These are phyloP conservation scores for Lodderomyces orthopsilosis DNA, from an alignment of 1,139 yeast genomes.

Conservation along the genomic window DNA sequence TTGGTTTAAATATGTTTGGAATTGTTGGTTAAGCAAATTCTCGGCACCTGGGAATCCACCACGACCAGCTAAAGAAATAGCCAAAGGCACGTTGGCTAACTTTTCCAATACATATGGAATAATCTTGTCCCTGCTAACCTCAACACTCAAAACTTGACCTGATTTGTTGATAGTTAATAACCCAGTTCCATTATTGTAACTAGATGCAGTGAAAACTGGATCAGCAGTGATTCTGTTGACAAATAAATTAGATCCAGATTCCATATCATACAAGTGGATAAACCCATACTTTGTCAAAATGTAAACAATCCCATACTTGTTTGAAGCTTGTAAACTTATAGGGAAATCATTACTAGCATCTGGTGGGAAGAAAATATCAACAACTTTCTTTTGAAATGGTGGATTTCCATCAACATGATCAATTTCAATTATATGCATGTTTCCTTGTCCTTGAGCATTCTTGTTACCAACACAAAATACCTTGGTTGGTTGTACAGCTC, in stretches of 20 bases:
- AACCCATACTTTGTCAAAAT: constrained; percentile 94
- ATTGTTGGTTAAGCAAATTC: constrained; percentile 84
- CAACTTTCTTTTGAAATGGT: constrained; percentile 82
- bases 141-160: constrained; percentile 94
- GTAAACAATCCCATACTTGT: constrained; percentile 82
- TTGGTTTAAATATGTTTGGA: constrained; percentile 75
- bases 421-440: constrained; percentile 90
- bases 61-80: constrained; percentile 85
- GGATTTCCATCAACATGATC: constrained; percentile 90
- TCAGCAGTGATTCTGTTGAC: constrained; percentile 97
- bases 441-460: constrained; percentile 80
- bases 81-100: constrained; percentile 81
- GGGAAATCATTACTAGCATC: constrained; percentile 98
- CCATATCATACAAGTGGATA: constrained; percentile 92
- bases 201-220: constrained; percentile 88
- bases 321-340: constrained; percentile 82
- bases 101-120: constrained; percentile 89
- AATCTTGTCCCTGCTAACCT: constrained; percentile 78
- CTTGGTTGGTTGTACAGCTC: constrained; percentile 75
- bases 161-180: constrained; percentile 89
- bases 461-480: constrained; percentile 90
- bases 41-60: constrained; percentile 99
- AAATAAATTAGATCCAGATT: constrained; percentile 87
- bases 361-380: constrained; percentile 94
- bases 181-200: constrained; percentile 74